These are phyloP conservation scores for Fusarium miscanthi DNA, from an alignment of 2,329 filamentous ascomycete species.

Conservation along the genomic window DNA sequence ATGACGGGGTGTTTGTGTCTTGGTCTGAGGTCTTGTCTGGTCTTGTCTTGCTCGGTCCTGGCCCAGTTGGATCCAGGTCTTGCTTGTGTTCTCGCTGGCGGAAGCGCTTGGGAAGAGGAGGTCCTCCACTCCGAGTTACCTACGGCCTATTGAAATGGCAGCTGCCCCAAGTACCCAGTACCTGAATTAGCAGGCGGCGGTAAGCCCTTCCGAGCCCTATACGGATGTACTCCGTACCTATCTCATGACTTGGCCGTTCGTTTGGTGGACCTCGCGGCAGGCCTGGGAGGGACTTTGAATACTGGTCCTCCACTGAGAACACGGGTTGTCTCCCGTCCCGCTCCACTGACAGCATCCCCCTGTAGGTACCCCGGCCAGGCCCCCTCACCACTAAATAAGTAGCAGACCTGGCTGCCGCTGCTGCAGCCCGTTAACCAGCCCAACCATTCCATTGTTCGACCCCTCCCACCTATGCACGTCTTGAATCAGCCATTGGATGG, in stretches of 20 bases:
- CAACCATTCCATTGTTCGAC: slow-evolving; percentile 22
- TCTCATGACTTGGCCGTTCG: slow-evolving; percentile 17
- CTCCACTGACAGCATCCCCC: slow-evolving; percentile 39
- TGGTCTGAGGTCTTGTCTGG: slow-evolving; percentile 22
- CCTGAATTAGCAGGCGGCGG: not conserved
- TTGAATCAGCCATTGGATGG: slow-evolving; percentile 13
- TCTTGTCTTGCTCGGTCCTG: slow-evolving; percentile 19
- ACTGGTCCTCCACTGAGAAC: slow-evolving; percentile 35
- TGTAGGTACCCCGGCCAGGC: slow-evolving; percentile 7
- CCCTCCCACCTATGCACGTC: slow-evolving; percentile 5
- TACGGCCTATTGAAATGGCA: slow-evolving; percentile 20
- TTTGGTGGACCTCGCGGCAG: slow-evolving; percentile 29
- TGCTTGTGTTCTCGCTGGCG: slow-evolving; percentile 19
- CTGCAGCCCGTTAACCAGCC: slow-evolving; percentile 25
- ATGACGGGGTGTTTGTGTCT: slow-evolving; percentile 37
- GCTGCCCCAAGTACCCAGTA: slow-evolving; percentile 21
- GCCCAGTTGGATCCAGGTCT: slow-evolving; percentile 1
- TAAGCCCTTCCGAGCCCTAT: not conserved
- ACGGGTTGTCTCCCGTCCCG: slow-evolving; percentile 32
- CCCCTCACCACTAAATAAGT: slow-evolving; percentile 26
- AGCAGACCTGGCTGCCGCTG: slow-evolving; percentile 6
- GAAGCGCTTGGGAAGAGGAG: slow-evolving; percentile 41
- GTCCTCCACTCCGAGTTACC: slow-evolving; percentile 26
- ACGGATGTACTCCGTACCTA: slow-evolving; percentile 30
- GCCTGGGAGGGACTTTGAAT: slow-evolving; percentile 28